phyloP scores from a whole-genome alignment of 83 land plant genomes.

The Larix sibirica region DNA sequence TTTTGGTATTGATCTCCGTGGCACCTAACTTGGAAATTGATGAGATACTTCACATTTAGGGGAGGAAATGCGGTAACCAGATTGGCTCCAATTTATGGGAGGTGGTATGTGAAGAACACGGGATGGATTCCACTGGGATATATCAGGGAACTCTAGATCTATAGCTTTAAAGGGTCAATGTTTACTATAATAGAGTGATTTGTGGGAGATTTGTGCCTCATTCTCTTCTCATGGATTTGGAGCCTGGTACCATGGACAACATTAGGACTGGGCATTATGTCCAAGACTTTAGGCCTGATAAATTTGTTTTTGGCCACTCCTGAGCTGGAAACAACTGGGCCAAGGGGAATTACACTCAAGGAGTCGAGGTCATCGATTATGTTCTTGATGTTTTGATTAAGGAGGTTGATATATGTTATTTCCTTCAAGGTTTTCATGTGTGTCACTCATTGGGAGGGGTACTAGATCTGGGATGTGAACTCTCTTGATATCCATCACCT shows the following conservation, averaged over 20 bases:
- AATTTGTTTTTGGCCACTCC: conserved; percentile 28
- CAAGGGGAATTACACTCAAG: conserved; percentile 29
- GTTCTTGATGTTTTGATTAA: conserved; percentile 30
- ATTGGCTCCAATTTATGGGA: conserved; percentile 37
- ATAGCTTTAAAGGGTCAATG: conserved; percentile 32
- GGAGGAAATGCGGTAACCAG: conserved; percentile 32
- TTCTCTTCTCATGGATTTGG: conserved; percentile 33
- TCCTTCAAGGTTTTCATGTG: conserved; percentile 33
- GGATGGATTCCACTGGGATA: conserved; percentile 32
- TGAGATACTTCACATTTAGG: no score
- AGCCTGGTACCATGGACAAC: conserved; percentile 41
- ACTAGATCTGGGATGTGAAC: no score
- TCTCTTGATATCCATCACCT: no score
- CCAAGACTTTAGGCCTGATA: conserved; percentile 27
- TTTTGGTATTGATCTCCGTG: no score
- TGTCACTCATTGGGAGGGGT: conserved; percentile 38
- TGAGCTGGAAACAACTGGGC: conserved; percentile 34
- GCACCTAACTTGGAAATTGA: no score
- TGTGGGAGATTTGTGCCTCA: conserved; percentile 27
- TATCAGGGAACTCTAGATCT: conserved; percentile 20
- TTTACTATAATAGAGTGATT: conserved; percentile 36
- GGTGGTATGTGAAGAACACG: conserved; percentile 39
- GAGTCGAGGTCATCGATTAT: conserved; percentile 26
- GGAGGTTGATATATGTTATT: conserved; percentile 29
- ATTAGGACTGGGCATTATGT: conserved; percentile 27